A percentile compares a stretch with the other conserved stretches of the same genome.
These are phyloP conservation scores for Xylaria scruposa DNA, from an alignment of 495 filamentous ascomycete genomes.

Conservation along the genomic window DNA sequence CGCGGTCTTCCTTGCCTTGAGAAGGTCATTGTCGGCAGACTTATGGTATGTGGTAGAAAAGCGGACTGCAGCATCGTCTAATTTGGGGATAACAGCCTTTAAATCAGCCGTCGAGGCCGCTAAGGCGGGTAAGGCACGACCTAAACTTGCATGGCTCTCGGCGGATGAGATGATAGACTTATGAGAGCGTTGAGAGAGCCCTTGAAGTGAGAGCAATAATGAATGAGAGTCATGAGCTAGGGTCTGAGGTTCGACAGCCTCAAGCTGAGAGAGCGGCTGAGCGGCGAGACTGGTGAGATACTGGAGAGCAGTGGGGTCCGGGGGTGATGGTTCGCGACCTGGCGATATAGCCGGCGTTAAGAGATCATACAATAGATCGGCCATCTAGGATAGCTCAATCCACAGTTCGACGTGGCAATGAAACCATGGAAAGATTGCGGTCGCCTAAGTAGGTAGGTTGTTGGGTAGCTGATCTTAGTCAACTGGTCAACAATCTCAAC, in stretches of 20 bases:
- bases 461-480: background rate
- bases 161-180: constrained; percentile 83
- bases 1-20: constrained; percentile 79
- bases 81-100: constrained; percentile 72
- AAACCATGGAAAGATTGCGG: background rate
- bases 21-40: constrained; percentile 68
- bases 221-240: constrained; percentile 82
- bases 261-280: constrained; percentile 75
- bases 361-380: constrained; percentile 75
- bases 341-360: constrained; percentile 60
- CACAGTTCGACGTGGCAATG: background rate
- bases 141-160: constrained; percentile 74
- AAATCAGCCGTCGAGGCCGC: constrained; percentile 68
- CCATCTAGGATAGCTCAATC: constrained; percentile 51
- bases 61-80: constrained; percentile 76
- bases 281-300: constrained; percentile 85
- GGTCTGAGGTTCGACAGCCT: constrained; percentile 76
- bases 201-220: constrained; percentile 84
- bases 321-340: constrained; percentile 47
- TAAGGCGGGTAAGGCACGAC: constrained; percentile 70
- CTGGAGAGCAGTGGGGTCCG: constrained; percentile 74
- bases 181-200: constrained; percentile 90
- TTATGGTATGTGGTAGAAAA: constrained; percentile 88
- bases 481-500: background rate
- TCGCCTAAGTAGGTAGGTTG: background rate